A percentile compares a stretch with the other conserved stretches of the same genome.
These are phyloP conservation scores for Dacryopinax spathularia DNA, from an alignment of 768 basidiomycete genomes.

Conservation along the genomic window DNA sequence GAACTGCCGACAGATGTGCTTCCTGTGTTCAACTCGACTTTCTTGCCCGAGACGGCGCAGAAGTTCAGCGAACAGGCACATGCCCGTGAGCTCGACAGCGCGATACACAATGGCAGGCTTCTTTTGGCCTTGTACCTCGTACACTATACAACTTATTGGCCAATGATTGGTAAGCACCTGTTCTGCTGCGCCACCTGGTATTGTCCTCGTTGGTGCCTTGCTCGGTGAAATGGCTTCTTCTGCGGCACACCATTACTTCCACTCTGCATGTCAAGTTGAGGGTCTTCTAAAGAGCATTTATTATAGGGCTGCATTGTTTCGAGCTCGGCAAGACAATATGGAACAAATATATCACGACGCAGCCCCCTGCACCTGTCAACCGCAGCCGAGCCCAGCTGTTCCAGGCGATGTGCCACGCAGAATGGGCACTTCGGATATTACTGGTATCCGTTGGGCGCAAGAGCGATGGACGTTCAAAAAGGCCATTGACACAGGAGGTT, in stretches of 20 bases:
- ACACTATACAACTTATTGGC: constrained; percentile 63
- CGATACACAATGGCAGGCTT: constrained; percentile 40
- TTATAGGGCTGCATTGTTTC: constrained; percentile 54
- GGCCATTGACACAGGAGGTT: background rate
- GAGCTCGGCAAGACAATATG: constrained; percentile 66
- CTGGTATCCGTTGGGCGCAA: background rate
- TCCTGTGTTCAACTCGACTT: constrained; percentile 41
- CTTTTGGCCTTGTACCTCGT: constrained; percentile 52
- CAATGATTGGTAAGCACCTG: constrained; percentile 52
- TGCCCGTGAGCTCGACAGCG: constrained; percentile 40
- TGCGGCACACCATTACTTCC: background rate
- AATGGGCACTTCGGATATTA: background rate
- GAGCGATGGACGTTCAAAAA: background rate
- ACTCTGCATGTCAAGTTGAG: background rate
- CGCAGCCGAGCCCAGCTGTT: background rate
- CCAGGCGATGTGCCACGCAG: background rate
- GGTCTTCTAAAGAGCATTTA: background rate
- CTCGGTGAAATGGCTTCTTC: background rate
- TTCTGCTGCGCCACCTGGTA: background rate
- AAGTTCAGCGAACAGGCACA: constrained; percentile 57
- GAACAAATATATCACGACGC: constrained; percentile 39
- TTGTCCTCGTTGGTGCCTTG: too few relatives aligned
- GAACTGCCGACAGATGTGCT: constrained; percentile 30
- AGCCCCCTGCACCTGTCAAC: background rate
- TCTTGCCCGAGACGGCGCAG: constrained; percentile 44